Base-by-base conservation (phyloP, 2,329 filamentous ascomycete species). In the Ophiostoma fasciatum region DNA sequence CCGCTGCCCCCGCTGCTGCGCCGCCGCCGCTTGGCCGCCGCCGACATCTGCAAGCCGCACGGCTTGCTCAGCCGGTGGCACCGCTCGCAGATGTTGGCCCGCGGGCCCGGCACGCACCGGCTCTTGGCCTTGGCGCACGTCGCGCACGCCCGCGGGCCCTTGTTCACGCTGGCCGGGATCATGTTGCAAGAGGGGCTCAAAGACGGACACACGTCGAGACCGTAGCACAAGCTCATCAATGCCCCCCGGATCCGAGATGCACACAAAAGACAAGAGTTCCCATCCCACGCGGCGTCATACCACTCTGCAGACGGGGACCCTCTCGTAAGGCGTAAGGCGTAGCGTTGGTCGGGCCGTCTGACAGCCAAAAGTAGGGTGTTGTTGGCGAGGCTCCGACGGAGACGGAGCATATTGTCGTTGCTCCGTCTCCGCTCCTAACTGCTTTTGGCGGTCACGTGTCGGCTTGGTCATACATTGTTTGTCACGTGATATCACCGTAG, bases 111-210 rank as follows among this genome's bases (percentile, higher is more conserved):
- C 19, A 65, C 59, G 30, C 64, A 68, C 45, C 64, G 55, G 21
- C 63, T 59, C 46, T 68, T 68, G n/a, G 64, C 64, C 44, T 60
- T 64, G 40, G 64, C 64, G 45, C 64, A 68, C 2, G 63, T 66
- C 2, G 54, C 55, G 45, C 64, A 68, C 29, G 64, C 64, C 44
- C 62, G 60, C 4, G 64, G 63, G 11, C 64, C 64, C 42, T 60
- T 63, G 45, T 35, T 37, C 17, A 12, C 12, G 38, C 7, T 37
- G 18, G 26, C 15, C 0, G 26, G 14, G n/a, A 42, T 22, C 33
- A 40, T 40, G 11, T n/a, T n/a, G n/a, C n/a, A n/a, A n/a, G n/a
- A n/a, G n/a, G n/a, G n/a, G n/a, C n/a, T n/a, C n/a, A n/a, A n/a
- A n/a, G n/a, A n/a, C n/a, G n/a, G n/a, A n/a, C n/a, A n/a, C n/a